phyloP scores from a whole-genome alignment of 83 land plant species.

The Thuja plicata region DNA sequence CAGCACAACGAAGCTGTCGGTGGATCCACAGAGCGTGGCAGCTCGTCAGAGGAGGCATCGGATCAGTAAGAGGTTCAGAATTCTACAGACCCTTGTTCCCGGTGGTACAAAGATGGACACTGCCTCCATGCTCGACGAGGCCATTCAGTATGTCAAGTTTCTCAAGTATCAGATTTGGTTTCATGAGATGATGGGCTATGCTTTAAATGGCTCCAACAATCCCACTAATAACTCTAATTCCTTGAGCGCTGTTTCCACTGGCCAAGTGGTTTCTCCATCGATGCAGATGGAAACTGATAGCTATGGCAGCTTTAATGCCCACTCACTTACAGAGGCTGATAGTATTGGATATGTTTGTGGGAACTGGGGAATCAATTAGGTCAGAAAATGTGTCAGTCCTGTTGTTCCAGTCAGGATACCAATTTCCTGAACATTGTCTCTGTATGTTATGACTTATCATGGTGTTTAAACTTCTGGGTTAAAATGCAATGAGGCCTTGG shows the following conservation, averaged over 20 bases:
- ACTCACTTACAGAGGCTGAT: not conserved
- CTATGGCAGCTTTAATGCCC: not conserved
- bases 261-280: not conserved
- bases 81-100: slow-evolving; percentile 34
- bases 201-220: not conserved
- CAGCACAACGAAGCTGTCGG: slow-evolving; percentile 18
- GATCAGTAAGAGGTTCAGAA: slow-evolving; percentile 28
- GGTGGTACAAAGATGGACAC: slow-evolving; percentile 43
- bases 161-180: slow-evolving; percentile 37
- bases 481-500: not conserved
- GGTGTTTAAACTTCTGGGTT: not conserved
- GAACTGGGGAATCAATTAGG: not conserved
- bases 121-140: slow-evolving; percentile 39
- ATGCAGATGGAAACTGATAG: not conserved
- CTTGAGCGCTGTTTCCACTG: not conserved
- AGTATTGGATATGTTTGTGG: not conserved
- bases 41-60: slow-evolving; percentile 30
- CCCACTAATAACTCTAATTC: not conserved
- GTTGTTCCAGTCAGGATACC: too few species aligned
- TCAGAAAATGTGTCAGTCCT: not conserved
- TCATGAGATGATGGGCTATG: slow-evolving; percentile 15
- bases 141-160: slow-evolving; percentile 37
- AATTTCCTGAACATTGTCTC: not conserved
- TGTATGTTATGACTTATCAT: not conserved
- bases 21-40: slow-evolving; percentile 40